Evolutionary conservation across 2,329 filamentous ascomycete species (phyloP).

Genomic region (Thielaviopsis euricoi): DNA sequence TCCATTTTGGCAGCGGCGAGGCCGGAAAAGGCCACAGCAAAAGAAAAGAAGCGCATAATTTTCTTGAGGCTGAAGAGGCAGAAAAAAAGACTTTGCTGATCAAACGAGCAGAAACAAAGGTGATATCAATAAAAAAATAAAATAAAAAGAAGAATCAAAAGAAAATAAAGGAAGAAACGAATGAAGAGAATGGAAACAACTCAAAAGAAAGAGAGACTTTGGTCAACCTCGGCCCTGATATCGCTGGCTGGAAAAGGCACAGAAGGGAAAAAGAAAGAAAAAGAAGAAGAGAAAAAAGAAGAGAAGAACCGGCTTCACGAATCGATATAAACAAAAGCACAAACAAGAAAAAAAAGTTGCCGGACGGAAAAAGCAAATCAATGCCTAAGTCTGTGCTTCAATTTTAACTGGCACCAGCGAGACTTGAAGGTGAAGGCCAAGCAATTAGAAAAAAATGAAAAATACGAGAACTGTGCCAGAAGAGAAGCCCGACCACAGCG

Average conservation of each 20-base stretch:
- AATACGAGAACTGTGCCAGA: no score
- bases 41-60: constrained; percentile 1
- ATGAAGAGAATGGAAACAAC: background rate
- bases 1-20: constrained; percentile 6
- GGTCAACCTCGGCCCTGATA: background rate
- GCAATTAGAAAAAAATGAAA: no score
- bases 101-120: background rate
- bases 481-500: no score
- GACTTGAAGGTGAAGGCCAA: background rate
- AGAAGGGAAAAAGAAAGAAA: background rate
- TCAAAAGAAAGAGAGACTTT: background rate
- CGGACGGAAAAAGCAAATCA: background rate
- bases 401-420: background rate
- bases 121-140: background rate
- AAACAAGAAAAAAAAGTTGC: no score
- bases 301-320: background rate
- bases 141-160: background rate
- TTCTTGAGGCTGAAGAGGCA: background rate
- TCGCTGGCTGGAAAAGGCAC: background rate
- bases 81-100: background rate
- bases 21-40: constrained; percentile 3
- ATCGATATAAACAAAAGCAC: background rate
- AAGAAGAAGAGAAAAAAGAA: background rate
- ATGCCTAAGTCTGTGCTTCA: background rate
- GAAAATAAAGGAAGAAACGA: background rate